Base-by-base conservation (phyloP, 257 asterid genomes). In the Solanum etuberosum region DNA sequence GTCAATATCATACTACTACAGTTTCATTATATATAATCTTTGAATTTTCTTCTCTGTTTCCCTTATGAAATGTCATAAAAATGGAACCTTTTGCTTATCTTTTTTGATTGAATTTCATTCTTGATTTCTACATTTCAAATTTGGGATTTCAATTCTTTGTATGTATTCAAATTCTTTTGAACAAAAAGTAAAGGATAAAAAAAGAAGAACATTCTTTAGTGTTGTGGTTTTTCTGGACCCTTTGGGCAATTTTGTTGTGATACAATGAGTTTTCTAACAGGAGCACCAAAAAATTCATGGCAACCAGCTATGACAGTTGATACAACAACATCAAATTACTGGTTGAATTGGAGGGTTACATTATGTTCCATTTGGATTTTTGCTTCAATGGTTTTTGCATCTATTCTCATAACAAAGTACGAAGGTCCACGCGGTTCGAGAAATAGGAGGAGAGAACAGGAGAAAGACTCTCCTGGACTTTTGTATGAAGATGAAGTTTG, bases 291-390 rank as follows among this genome's bases (percentile, higher is more conserved):
- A 80, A 85, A 84, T 68, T 90, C 98, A 85, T 97, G 99, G 99
- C 98, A 92, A 89, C 99, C 98, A 18, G 95, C 93, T 59, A 88
- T 88, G 92, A 94, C 98, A 0, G 98, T 89, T 0, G 90, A 95
- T 71, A 95, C 99, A 85, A 96, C 98, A 8, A 91, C 94, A 25
- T 43, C 98, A 71, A 73, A 94, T 43, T 97, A 97, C 86, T 96
- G 99, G 99, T 91, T 97, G 1, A 96, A 96, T 78, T 97, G 99
- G 99, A 94, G 98, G 87, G 93, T 97, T 29, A 76, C 92, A 86
- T 91, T 97, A 13, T 95, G 98, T 63, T 92, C 94, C 27, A 21
- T 95, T 29, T 96, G 98, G 98, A 34, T 96, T 21, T 57, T 97
- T 20, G 85, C 91, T 87, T 88, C 98, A 0, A 81, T 97, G 92